phyloP scores from a whole-genome alignment of 179 eudicot species.

The Silene coronaria region DNA sequence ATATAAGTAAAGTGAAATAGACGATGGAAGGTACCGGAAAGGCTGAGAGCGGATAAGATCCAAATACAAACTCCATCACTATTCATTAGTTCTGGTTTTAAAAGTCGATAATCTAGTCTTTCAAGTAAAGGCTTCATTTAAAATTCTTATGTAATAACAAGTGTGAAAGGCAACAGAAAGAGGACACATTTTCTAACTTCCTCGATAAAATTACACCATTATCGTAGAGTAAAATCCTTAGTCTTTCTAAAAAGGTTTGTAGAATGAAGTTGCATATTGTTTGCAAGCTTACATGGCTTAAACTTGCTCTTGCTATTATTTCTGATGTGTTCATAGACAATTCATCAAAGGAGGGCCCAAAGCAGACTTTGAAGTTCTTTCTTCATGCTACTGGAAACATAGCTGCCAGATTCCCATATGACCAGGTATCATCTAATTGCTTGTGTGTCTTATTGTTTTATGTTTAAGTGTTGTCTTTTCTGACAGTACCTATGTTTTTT shows the following conservation, averaged over 20 bases:
- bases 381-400: conserved; percentile 82
- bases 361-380: conserved; percentile 55
- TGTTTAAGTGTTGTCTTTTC: conserved; percentile 13
- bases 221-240: background rate
- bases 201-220: background rate
- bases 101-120: background rate
- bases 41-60: background rate
- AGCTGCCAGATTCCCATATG: conserved; percentile 75
- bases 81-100: background rate
- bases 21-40: background rate
- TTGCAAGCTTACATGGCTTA: background rate
- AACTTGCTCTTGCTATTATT: background rate
- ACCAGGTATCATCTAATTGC: conserved; percentile 43
- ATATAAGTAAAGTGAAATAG: background rate
- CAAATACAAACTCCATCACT: background rate
- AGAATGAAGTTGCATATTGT: background rate
- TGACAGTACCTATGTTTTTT: conserved; percentile 6
- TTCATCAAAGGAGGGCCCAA: conserved; percentile 41
- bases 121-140: background rate
- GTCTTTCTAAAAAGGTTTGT: background rate
- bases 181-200: background rate
- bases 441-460: conserved; percentile 5
- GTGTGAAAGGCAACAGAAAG: background rate
- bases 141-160: background rate
- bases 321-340: conserved; percentile 32